phyloP scores from a whole-genome alignment of 352 stramenopile genomes.

The Pythium grandisporangium region DNA sequence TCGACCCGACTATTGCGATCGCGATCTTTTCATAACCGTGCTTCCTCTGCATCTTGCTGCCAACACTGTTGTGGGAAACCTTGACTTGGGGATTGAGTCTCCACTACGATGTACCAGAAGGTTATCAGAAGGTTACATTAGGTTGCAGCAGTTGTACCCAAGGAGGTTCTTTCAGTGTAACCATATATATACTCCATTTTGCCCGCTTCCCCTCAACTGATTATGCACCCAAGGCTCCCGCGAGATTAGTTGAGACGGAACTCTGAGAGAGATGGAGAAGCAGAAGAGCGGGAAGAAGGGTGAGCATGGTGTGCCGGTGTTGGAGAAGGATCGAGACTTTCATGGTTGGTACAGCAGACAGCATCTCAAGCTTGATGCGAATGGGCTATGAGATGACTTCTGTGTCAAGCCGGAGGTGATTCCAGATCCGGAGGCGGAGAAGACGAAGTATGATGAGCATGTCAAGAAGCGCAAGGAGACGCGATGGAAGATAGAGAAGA shows the following conservation, averaged over 20 bases:
- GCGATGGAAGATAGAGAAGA: constrained; percentile 6
- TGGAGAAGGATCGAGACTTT: constrained; percentile 4
- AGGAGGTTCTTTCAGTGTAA: neutral
- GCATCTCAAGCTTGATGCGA: constrained; percentile 4
- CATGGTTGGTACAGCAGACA: constrained; percentile 1
- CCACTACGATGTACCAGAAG: no score
- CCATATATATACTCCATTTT: constrained; percentile 6
- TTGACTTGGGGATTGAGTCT: no score
- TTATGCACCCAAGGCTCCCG: constrained; percentile 4
- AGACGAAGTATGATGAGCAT: constrained; percentile 1
- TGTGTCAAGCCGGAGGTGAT: constrained; percentile 4
- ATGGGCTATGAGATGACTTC: constrained; percentile 4
- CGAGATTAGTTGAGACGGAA: neutral
- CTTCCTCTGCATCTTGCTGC: no score
- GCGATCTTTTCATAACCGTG: no score
- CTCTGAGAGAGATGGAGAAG: neutral
- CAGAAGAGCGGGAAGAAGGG: neutral
- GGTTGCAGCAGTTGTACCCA: constrained; percentile 3
- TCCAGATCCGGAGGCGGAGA: neutral
- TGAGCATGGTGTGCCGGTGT: neutral
- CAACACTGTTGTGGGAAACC: no score
- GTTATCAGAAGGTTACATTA: no score
- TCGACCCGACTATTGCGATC: no score
- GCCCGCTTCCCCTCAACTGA: constrained; percentile 4
- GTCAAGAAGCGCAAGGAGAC: constrained; percentile 1